Evolutionary conservation across 169 alveolate genomes (phyloP), one percentile per base, ranked within the genome.

Genomic region (Eimeria brunetti): DNA sequence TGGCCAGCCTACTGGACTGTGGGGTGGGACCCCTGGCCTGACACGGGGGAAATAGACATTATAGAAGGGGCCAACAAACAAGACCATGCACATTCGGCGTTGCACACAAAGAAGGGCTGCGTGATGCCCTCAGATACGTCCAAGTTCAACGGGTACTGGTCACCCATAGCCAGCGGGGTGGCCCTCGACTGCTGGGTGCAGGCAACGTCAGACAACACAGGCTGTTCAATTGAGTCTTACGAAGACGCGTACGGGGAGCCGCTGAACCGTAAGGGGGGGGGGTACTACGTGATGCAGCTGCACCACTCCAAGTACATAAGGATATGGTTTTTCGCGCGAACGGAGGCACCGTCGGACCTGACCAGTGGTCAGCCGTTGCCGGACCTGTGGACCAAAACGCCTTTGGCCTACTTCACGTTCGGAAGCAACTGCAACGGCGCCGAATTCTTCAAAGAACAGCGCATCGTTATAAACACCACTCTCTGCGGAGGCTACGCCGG

Each of bases 1-100:
- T 90, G 89, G 89, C 95, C 95, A 12, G 95, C 95, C 36, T 60
- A 36, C 64, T 90, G 95, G 95, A 90, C 89, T 18, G 67, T 58
- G 67, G 95, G 95, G 36, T 60, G 89, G 73, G 89, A 73, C n/a
- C 94, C 94, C 58, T 73, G 95, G 95, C 95, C 95, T 9, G 95
- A 60, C 16, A 75, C 76, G 14, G 95, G 95, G 24, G 95, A 90
- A n/a, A 76, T 90, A 22, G 95, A 90, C 60, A 33, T 90, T 46
- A 41, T 75, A 16, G 95, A 90, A 41, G 95, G 95, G n/a, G 95
- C 85, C 38, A 90, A 90, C 44, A 5, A 22, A 33, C 81, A 75
- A 67, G 41, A 30, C 14, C 71, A 56, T 30, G 85, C 85, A 3
- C 95, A 76, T n/a, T 14, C 56, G 3, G 81, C 89, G 1, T 44